Percentiles rank a stretch among this genome's conserved stretches.
Conservation (phyloP, 129 eudicot genomes). For the Chrysanthemum lavandulifolium region DNA sequence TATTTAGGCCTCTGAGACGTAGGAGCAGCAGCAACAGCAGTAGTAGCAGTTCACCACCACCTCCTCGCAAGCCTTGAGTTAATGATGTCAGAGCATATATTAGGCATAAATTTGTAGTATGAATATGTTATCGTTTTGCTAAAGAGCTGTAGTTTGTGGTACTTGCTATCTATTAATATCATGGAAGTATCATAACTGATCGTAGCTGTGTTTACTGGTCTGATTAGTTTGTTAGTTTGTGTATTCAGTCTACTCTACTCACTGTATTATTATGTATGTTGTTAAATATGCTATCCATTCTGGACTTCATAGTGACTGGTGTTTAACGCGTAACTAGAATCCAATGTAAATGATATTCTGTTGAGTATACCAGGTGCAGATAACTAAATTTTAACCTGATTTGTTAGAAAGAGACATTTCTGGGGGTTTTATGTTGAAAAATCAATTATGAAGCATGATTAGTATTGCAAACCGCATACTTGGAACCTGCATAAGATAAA, state of each 20-base stretch:
- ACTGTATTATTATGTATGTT: background rate
- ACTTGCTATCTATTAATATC: background rate
- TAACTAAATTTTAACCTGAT: too few relatives aligned
- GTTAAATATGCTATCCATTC: background rate
- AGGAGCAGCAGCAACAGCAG: slow-evolving; percentile 68
- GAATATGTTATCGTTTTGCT: background rate
- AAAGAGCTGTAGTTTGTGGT: background rate
- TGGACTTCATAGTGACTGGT: too few relatives aligned
- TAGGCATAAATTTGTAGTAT: background rate
- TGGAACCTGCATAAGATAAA: too few relatives aligned
- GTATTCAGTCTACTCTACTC: too few relatives aligned
- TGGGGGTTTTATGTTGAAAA: too few relatives aligned
- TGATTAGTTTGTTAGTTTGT: background rate
- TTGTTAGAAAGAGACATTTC: too few relatives aligned
- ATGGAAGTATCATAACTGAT: background rate
- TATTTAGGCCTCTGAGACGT: slow-evolving; percentile 45
- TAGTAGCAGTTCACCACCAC: slow-evolving; percentile 70
- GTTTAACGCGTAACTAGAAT: too few relatives aligned
- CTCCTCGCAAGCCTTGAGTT: slow-evolving; percentile 53
- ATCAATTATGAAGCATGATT: too few relatives aligned
- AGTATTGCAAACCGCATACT: too few relatives aligned
- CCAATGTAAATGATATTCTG: too few relatives aligned
- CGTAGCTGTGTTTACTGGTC: background rate
- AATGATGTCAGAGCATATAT: background rate
- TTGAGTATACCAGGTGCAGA: too few relatives aligned